Evolutionary conservation across 1,284 basidiomycete species (phyloP), one percentile per base, ranked within the genome.

Genomic region (Cryptococcus sp.): DNA sequence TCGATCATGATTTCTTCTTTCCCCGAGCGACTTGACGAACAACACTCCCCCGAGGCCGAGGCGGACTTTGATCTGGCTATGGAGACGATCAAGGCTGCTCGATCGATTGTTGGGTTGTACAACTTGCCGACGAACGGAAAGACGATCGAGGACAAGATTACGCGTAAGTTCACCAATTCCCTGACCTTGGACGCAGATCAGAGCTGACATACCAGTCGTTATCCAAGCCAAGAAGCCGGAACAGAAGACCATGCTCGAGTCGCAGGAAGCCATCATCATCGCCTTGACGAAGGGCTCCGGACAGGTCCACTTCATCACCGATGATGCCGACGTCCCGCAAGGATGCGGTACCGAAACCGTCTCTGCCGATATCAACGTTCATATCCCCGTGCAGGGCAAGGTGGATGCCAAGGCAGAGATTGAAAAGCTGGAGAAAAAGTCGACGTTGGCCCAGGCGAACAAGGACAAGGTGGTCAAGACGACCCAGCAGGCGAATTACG

Each of bases 221-320:
- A 75, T 97, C 56, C 84, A 89, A 53, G 78, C 81, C 0, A 82
- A 84, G 63, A 78, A 78, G 5, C 76, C 81, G n/a, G 73, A 77
- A 31, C 83, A 86, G 54, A 80, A 78, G 1, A 63, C 73, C 7
- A 76, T 93, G 23, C 82, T 97, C 60, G 75, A 81, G 58, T 77
- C 80, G 0, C 89, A 95, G 66, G 66, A 79, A 1, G 72, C 82
- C 0, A 91, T 92, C 11, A 86, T 95, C 52, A 74, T 81, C 16
- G 80, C 88, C 11, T 78, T 99, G 40, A 88, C 85, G 58, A 98
- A 97, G 75, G 91, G 91, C 19, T 87, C 88, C 74, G 87, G 87
- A 61, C 79, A 76, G 43, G 80, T 83, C 28, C 74, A 75, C 41
- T 79, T 90, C 43, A 78, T 89, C 22, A 72, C 78, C 19, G 71